Evolutionary conservation across 306 rosid genomes (phyloP).

Genomic region (Casuarina cunninghamiana): DNA sequence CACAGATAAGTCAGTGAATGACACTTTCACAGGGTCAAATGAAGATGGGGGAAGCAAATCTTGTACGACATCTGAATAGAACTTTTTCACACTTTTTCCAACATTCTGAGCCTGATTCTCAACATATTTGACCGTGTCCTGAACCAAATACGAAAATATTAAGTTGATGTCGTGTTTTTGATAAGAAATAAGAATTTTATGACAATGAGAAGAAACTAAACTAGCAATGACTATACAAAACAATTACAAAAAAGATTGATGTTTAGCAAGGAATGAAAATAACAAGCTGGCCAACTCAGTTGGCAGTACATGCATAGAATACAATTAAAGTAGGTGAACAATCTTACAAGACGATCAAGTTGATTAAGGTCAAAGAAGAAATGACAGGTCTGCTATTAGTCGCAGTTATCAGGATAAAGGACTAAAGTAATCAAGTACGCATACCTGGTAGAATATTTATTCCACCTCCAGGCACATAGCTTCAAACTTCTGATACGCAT

Average conservation of each 20-base stretch:
- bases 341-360: constrained; percentile 5
- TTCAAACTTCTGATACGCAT: constrained; percentile 70
- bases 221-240: background rate
- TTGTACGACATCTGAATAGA: constrained; percentile 68
- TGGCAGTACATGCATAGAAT: constrained; percentile 11
- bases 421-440: constrained; percentile 19
- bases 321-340: background rate
- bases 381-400: constrained; percentile 3
- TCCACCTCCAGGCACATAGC: constrained; percentile 81
- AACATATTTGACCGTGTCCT: constrained; percentile 73
- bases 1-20: constrained; percentile 29
- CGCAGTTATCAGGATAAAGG: constrained; percentile 2
- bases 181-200: background rate
- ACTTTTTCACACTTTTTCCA: constrained; percentile 67
- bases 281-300: background rate
- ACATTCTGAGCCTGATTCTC: constrained; percentile 82
- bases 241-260: background rate
- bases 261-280: constrained; percentile 6
- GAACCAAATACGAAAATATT: constrained; percentile 18
- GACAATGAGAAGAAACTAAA: background rate
- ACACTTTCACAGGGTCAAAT: constrained; percentile 37
- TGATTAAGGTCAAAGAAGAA: constrained; percentile 2
- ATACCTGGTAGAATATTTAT: constrained; percentile 68
- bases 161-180: background rate
- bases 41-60: constrained; percentile 60